Evolutionary conservation across 805 yeast genomes (phyloP), one percentile per base, ranked within the genome.

Genomic region (Jamesozyma jinghongensis): DNA sequence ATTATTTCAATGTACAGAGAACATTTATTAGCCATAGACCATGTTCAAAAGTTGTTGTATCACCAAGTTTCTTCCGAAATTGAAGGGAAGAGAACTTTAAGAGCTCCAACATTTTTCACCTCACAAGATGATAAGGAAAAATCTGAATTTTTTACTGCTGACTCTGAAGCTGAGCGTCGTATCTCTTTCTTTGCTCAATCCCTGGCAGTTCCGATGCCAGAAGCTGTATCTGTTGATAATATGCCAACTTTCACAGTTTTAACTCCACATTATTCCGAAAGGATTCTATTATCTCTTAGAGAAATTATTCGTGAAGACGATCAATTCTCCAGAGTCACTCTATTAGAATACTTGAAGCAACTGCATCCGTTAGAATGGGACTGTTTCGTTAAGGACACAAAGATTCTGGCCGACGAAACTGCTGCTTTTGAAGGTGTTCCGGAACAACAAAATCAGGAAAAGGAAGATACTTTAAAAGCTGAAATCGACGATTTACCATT

Each of bases 1-100:
- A 94, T 92, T 52, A 92, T 92, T 56, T 90, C 97, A 44, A 92
- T 92, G 98, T 92, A 92, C 79, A 86, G 98, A 73, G 98, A 92
- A 70, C 98, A 92, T 66, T 73, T 92, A 66, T 70, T 92, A 53
- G 97, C 98, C 22, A 90, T 92, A 66, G 98, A 92, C 66, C 98
- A 92, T 63, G 98, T 92, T 49, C 97, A 92, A 69, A 87, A 86
- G 70, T 75, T 92, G 65, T 75, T 92, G 51, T 92, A 92, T 68
- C 97, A 92, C 66, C 98, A 92, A 73, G 97, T 90, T 56, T 97
- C 97, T 42, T 81, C 94, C 47, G 97, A 90, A 68, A 74, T 87
- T 62, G 96, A 88, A 68, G 98, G 98, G 47, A 88, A 90, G 73
- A 82, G 97, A 68, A 87, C 97, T 50, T 75, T 92, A 61, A 82